Evolutionary conservation across 2,329 filamentous ascomycete genomes (phyloP).

Genomic region (Fusarium annulatum): DNA sequence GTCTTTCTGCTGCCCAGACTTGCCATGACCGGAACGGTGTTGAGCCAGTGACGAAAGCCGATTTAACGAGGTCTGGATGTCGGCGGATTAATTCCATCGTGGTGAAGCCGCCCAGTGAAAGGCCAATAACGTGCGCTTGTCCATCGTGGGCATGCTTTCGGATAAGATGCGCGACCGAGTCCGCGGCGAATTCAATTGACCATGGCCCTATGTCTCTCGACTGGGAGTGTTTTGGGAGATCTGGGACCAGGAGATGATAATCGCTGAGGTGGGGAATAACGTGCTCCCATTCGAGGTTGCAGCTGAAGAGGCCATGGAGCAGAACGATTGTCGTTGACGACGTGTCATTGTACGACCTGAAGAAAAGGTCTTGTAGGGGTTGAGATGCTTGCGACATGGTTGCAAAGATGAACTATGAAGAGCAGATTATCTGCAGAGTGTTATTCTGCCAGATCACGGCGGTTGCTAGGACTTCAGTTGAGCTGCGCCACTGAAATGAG

Average conservation of each 20-base stretch:
- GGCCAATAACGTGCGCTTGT: conserved; percentile 54
- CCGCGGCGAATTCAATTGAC: conserved; percentile 45
- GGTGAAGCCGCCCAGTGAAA: conserved; percentile 53
- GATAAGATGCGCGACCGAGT: conserved; percentile 51
- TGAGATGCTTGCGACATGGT: background rate
- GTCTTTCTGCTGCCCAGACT: conserved; percentile 42
- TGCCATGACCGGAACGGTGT: conserved; percentile 48
- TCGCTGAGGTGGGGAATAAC: conserved; percentile 50
- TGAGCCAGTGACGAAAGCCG: conserved; percentile 45
- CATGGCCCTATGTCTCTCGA: conserved; percentile 48
- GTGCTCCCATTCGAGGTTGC: conserved; percentile 50
- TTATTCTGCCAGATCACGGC: fast-evolving
- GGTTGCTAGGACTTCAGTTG: background rate
- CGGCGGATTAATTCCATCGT: conserved; percentile 10
- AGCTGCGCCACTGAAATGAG: background rate
- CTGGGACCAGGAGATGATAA: conserved; percentile 55
- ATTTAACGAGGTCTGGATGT: conserved; percentile 30
- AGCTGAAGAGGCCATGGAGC: conserved; percentile 49
- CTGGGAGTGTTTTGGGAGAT: conserved; percentile 53
- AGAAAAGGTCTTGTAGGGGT: background rate
- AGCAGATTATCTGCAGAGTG: background rate
- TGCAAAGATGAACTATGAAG: fast-evolving
- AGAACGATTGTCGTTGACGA: conserved; percentile 46
- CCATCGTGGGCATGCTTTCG: conserved; percentile 48
- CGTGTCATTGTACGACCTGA: conserved; percentile 38